These are phyloP conservation scores for Brettanomyces naardenensis DNA, from an alignment of 805 yeast species.

Conservation along the genomic window DNA sequence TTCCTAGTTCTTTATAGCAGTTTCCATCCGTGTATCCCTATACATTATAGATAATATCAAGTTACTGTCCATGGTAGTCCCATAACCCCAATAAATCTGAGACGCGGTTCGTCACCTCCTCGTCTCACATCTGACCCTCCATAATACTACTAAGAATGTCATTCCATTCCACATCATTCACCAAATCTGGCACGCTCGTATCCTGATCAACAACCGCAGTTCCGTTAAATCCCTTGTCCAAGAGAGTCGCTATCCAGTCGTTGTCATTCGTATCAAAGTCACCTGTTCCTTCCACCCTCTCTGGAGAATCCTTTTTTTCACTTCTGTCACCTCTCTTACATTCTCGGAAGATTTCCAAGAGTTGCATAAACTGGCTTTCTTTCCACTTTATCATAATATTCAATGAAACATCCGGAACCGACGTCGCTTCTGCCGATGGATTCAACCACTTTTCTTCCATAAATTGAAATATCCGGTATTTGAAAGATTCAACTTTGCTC, in stretches of 20 bases:
- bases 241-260: neutral
- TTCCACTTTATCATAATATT: neutral
- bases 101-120: too few relatives aligned
- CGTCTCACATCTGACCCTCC: neutral
- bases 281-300: neutral
- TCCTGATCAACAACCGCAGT: neutral
- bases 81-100: too few relatives aligned
- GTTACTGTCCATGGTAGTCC: too few relatives aligned
- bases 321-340: neutral
- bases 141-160: neutral
- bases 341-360: neutral
- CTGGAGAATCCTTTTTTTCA: neutral
- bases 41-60: too few relatives aligned
- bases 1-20: too few relatives aligned
- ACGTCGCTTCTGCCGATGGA: too few relatives aligned
- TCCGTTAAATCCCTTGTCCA: neutral
- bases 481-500: slow-evolving; percentile 12
- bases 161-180: neutral
- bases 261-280: neutral
- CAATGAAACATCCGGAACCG: neutral
- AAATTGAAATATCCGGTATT: slow-evolving; percentile 4
- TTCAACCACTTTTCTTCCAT: neutral
- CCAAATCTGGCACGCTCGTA: neutral
- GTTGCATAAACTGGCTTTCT: neutral
- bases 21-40: too few relatives aligned